Evolutionary conservation across 345 rosid species (phyloP), one percentile per base, ranked within the genome.

Genomic region (Arabis alpina): DNA sequence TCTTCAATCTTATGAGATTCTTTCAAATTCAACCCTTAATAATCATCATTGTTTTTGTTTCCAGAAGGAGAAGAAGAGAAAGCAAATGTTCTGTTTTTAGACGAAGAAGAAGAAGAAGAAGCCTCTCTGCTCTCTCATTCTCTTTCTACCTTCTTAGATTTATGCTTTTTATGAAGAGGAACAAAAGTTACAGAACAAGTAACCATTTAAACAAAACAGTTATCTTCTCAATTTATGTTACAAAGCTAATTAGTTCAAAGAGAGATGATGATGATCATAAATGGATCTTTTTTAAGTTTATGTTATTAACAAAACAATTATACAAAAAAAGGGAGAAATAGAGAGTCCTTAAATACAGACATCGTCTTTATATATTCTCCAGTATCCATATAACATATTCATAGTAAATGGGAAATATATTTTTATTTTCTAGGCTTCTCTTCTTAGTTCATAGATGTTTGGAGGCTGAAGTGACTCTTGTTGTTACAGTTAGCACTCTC

Each of bases 101-200:
- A 32, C 6, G 36, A 83, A 85, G 88, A 89, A 85, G 72, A 92
- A 84, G 81, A 62, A 53, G 74, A 45, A 68, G 79, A 63, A 25
- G 39, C 37, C 32, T 50, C 53, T 49, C 61, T 66, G 54, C 54
- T 39, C 23, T 53, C 45, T 40, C 59, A 19, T 19, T 37, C 40
- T 44, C 23, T 19, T 1, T 25, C 30, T 15, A 53, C 64, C 47
- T 56, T 56, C 9, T 42, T 74, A 32, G 67, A 39, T 51, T 60
- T 67, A n/a, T 5, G 13, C 30, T 58, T 73, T n/a, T 50, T 19
- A 65, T 40, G 71, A 66, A 50, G 66, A 66, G 49, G 72, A 59
- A 53, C 1, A 4, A 5, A 28, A 28, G 32, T 28, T 28, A 34
- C 56, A 51, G 54, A 59, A 41, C 50, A 59, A 32, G 64, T 74